Evolutionary conservation across 2,329 filamentous ascomycete genomes (phyloP), one percentile per base, ranked within the genome.

Genomic region (Nigrospora osmanthi): DNA sequence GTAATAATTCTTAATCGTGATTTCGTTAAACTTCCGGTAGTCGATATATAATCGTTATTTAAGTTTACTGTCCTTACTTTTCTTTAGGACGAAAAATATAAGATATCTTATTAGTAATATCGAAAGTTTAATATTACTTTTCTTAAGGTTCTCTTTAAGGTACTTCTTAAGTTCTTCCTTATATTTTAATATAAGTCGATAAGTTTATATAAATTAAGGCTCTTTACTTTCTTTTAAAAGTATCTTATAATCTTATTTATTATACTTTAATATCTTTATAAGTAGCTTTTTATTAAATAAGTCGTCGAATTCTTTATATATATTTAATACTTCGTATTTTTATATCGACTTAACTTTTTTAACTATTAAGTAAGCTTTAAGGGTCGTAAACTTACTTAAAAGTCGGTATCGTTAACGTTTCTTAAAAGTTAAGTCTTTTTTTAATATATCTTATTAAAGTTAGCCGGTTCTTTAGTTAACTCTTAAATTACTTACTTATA

Each of bases 1-100:
- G 38, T 56, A 57, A 4, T 42, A 19, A 34, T 55, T 52, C 41
- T 59, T 59, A 34, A 53, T 53, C 6, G 45, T 59, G 32, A 58
- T 43, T 4, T 28, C 47, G 43, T 61, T 61, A 28, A 60, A 38
- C 2, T 39, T 35, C 28, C 39, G 14, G 35, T 58, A 61, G 43
- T 61, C 47, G 4, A 59, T 40, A 43, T 47, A 60, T 4, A 58
- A 34, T n/a, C 45, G 44, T 12, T 53, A 45, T 28, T 28, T 7
- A 28, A 28, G 2, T 28, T 28, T 28, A 10, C 7, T 28, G 10
- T 28, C 23, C 31, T 17, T 40, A 3, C 45, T 41, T 43, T 52
- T 32, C 34, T 51, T 51, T 39, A n/a, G 55, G 40, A 53, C 36
- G 40, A 56, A 56, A 3, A 53, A 30, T 15, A 53, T 42, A 13